Conservation (phyloP, 2,329 filamentous ascomycete species). For the Ophiostoma tasmaniense region DNA sequence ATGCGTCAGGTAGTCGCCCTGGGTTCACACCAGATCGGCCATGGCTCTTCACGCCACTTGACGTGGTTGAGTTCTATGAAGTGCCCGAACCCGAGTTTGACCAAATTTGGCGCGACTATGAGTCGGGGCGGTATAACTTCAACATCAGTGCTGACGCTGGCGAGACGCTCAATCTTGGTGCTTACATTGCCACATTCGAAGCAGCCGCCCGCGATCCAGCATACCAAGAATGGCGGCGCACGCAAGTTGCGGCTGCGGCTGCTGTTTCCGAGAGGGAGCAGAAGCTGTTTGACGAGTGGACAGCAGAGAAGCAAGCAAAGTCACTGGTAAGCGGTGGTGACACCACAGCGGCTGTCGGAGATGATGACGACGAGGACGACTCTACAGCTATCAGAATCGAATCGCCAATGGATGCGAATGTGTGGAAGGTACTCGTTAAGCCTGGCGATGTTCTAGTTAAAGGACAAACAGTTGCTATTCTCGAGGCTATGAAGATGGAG, state of each 20-base stretch:
- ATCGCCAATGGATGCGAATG: conserved; percentile 38
- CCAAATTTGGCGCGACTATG: conserved; percentile 31
- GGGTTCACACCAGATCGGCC: conserved; percentile 38
- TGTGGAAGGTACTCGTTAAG: conserved; percentile 45
- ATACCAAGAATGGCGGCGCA: neutral
- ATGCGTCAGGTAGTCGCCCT: conserved; percentile 43
- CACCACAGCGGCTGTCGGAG: neutral
- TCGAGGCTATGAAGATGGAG: conserved; percentile 53
- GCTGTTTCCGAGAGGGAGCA: neutral
- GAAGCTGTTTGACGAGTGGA: neutral
- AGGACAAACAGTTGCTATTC: conserved; percentile 29
- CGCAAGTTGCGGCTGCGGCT: neutral
- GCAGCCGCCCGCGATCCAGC: neutral
- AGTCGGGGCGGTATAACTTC: conserved; percentile 43
- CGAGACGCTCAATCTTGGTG: conserved; percentile 34
- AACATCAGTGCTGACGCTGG: conserved; percentile 41
- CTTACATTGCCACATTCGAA: neutral
- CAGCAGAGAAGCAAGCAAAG: neutral
- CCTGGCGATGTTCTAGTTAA: conserved; percentile 20
- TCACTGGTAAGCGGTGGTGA: neutral
- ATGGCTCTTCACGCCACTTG: conserved; percentile 50
- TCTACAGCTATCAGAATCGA: neutral
- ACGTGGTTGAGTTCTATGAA: conserved; percentile 46
- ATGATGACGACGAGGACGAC: neutral
- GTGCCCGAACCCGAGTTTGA: conserved; percentile 44